These are phyloP conservation scores for Limtongia smithiae DNA, from an alignment of 805 yeast species.

Conservation along the genomic window DNA sequence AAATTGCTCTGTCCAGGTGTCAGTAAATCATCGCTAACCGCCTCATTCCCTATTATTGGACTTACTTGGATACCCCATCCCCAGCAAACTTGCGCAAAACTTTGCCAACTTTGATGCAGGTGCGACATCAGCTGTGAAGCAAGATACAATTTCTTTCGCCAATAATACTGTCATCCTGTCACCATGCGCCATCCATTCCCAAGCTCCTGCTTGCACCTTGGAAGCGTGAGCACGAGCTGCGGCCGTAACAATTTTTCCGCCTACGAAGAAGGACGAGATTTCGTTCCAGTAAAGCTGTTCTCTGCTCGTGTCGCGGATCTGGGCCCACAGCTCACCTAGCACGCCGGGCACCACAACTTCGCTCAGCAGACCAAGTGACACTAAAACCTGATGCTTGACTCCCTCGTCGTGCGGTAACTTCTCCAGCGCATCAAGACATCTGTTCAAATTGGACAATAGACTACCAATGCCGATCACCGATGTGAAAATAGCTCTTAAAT, in stretches of 20 bases:
- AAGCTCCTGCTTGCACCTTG: background rate
- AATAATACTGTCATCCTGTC: slow-evolving; percentile 5
- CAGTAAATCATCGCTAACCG: too few species aligned
- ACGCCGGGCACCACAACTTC: slow-evolving; percentile 5
- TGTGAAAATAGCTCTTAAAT: background rate
- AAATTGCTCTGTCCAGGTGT: slow-evolving; percentile 5
- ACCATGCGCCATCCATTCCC: slow-evolving; percentile 22
- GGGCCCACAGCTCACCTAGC: background rate
- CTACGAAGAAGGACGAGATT: slow-evolving; percentile 8
- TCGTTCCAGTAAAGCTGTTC: slow-evolving; percentile 11
- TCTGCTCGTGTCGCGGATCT: background rate
- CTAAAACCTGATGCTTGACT: background rate
- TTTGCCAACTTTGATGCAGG: background rate
- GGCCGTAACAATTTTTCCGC: slow-evolving; percentile 11
- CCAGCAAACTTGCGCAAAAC: slow-evolving; percentile 7
- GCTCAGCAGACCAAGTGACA: background rate
- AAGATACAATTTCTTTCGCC: slow-evolving; percentile 4
- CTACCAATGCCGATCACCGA: slow-evolving; percentile 8
- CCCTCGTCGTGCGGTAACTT: slow-evolving; percentile 4
- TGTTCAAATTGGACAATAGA: background rate
- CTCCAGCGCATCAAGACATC: background rate
- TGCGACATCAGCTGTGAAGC: background rate
- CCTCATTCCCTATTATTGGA: too few species aligned
- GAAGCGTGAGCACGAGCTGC: background rate
- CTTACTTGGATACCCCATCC: slow-evolving; percentile 10